These are phyloP conservation scores for Didymellaceae sp. DNA, from an alignment of 2,329 filamentous ascomycete genomes.

Conservation along the genomic window DNA sequence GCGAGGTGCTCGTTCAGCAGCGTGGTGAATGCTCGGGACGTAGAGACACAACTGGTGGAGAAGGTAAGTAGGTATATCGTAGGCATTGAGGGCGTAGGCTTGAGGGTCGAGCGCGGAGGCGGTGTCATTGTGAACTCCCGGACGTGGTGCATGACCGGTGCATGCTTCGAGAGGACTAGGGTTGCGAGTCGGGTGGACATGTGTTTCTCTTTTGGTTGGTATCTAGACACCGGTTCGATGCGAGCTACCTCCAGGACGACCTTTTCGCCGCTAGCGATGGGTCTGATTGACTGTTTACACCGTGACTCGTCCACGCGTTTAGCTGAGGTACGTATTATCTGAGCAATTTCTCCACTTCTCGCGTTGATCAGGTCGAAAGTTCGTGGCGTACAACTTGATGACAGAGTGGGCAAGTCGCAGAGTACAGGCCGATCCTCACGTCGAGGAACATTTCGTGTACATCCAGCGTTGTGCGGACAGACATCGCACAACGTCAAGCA, in stretches of 20 bases:
- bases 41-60: slow-evolving; percentile 15
- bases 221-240: neutral
- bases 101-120: neutral
- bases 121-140: neutral
- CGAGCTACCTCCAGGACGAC: neutral
- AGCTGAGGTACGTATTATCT: neutral
- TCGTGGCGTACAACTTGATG: neutral
- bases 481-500: slow-evolving; percentile 8
- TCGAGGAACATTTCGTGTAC: neutral
- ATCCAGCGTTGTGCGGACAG: slow-evolving; percentile 3
- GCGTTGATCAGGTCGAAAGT: neutral
- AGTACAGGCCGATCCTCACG: neutral
- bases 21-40: neutral
- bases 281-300: neutral
- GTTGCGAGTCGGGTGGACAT: neutral
- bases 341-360: neutral
- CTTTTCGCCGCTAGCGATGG: neutral
- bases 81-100: slow-evolving; percentile 8
- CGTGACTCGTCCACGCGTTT: neutral
- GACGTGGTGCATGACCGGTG: neutral
- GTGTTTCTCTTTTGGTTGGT: neutral
- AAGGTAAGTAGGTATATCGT: slow-evolving; percentile 38
- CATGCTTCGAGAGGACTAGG: neutral
- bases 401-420: neutral
- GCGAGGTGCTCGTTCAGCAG: slow-evolving; percentile 27